Evolutionary conservation across 371 early-diverging fungal species (phyloP).

Genomic region (Gilbertella persicaria): DNA sequence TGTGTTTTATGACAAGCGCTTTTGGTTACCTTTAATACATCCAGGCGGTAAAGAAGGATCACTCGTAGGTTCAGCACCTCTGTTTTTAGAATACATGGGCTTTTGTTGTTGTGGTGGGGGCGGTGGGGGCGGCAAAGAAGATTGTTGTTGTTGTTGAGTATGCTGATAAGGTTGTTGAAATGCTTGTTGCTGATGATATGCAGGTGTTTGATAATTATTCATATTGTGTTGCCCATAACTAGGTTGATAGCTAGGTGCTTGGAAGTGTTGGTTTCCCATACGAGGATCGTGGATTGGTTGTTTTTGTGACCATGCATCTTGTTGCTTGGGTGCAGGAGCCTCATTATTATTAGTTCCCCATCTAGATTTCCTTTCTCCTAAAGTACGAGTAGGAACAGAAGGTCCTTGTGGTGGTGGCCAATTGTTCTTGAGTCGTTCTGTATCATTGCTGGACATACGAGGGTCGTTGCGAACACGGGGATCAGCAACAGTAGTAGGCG

Average conservation of each 20-base stretch:
- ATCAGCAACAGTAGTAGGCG: constrained; percentile 8
- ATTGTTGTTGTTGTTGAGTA: background rate
- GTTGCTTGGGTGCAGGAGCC: constrained; percentile 10
- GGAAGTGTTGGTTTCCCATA: constrained; percentile 3
- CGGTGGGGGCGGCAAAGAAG: background rate
- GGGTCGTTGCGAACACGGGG: constrained; percentile 15
- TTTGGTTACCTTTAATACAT: constrained; percentile 41
- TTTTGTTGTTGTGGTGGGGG: constrained; percentile 1
- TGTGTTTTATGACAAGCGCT: background rate
- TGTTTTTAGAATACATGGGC: background rate
- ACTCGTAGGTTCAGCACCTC: constrained; percentile 23
- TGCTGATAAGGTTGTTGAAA: background rate
- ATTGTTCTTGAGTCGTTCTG: constrained; percentile 2
- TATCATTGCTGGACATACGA: constrained; percentile 8
- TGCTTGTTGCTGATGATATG: background rate
- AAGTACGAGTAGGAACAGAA: constrained; percentile 8
- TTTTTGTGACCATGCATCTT: constrained; percentile 24
- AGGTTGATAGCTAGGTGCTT: background rate
- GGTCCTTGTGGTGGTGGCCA: constrained; percentile 26
- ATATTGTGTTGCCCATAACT: background rate
- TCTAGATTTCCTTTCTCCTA: constrained; percentile 20
- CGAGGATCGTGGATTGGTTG: constrained; percentile 14
- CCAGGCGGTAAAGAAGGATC: constrained; percentile 40
- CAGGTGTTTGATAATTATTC: background rate
- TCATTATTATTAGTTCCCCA: constrained; percentile 11